Evolutionary conservation across 2,329 filamentous ascomycete species (phyloP), one percentile per base, ranked within the genome.

Genomic region (Metarhizium album): DNA sequence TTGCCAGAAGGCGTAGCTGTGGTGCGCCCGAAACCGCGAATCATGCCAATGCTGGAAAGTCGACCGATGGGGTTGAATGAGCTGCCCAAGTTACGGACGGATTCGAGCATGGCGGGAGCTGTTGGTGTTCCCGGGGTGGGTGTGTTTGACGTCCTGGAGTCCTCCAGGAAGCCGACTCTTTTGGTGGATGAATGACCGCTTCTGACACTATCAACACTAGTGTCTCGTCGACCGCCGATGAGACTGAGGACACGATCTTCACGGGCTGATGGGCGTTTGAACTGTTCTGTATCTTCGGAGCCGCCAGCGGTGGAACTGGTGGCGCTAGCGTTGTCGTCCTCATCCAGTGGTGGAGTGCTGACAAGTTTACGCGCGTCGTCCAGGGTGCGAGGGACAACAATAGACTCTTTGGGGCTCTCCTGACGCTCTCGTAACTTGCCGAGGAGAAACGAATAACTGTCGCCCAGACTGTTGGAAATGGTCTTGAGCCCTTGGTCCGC

Each of bases 301-400:
- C 55, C 78, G 63, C 67, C 75, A 7, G 75, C 61, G 14, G 42
- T 24, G 2, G 77, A 76, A 57, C 73, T 78, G 40, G 75, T 70
- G 37, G 77, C 82, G 59, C 78, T 79, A n/a, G 76, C 70, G 8
- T 79, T 81, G 51, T 81, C 79, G 37, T 83, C 79, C 37, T 84
- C 81, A 2, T 82, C 80, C 0, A 70, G 76, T 14, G 81, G 73
- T 35, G 85, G 82, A 1, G 86, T 86, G 60, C 82, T 87, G 55
- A 98, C 86, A 11, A 98, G 78, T 64, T 90, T 91, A 45, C 90
- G 79, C 16, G 91, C 93, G 61, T 98, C 93, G 59, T 95, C 93
- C 0, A 98, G 73, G 1, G 93, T 98, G 60, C 88, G 91, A 1
- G 93, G 93, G 0, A 95, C 76, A 6, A 81, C 69, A 2, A 82